A percentile compares a stretch with the other conserved stretches of the same genome.
Evolutionary conservation across 2,329 filamentous ascomycete genomes (phyloP).

Genomic region (Exophiala phaeomuriformis): DNA sequence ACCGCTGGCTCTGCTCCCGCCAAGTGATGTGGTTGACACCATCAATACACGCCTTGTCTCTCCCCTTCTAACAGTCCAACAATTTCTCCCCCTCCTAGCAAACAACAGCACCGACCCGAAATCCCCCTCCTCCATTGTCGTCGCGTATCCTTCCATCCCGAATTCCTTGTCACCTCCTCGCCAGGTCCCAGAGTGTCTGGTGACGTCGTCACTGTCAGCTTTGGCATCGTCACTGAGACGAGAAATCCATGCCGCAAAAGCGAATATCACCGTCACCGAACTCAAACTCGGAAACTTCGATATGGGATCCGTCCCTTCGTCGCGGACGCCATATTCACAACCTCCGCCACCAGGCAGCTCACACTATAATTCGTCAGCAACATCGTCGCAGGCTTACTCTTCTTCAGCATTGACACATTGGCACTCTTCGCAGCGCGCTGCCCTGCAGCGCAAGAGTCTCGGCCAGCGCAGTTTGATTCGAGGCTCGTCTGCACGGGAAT

Average conservation of each 20-base stretch:
- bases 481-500: slow-evolving; percentile 65
- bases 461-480: slow-evolving; percentile 39
- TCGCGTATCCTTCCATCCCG: slow-evolving; percentile 41
- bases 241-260: slow-evolving; percentile 65
- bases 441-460: slow-evolving; percentile 29
- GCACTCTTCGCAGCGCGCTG: slow-evolving; percentile 27
- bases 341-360: slow-evolving; percentile 6
- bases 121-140: slow-evolving; percentile 34
- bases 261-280: slow-evolving; percentile 67
- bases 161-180: slow-evolving; percentile 39
- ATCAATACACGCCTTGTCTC: slow-evolving; percentile 88
- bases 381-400: not conserved
- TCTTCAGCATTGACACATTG: slow-evolving; percentile 23
- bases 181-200: slow-evolving; percentile 69
- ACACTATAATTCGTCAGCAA: slow-evolving; percentile 1
- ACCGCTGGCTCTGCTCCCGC: slow-evolving; percentile 75
- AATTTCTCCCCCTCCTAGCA: slow-evolving; percentile 72
- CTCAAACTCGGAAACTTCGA: slow-evolving; percentile 90
- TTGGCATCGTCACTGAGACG: slow-evolving; percentile 73
- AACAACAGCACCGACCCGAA: slow-evolving; percentile 48
- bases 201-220: slow-evolving; percentile 78
- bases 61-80: slow-evolving; percentile 79
- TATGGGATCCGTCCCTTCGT: slow-evolving; percentile 55
- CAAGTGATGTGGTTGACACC: slow-evolving; percentile 77
- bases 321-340: slow-evolving; percentile 24